A percentile compares a stretch with the other conserved stretches of the same genome.
These are phyloP conservation scores for Zizania latifolia DNA, from an alignment of 176 grass and related monocot species.

Conservation along the genomic window DNA sequence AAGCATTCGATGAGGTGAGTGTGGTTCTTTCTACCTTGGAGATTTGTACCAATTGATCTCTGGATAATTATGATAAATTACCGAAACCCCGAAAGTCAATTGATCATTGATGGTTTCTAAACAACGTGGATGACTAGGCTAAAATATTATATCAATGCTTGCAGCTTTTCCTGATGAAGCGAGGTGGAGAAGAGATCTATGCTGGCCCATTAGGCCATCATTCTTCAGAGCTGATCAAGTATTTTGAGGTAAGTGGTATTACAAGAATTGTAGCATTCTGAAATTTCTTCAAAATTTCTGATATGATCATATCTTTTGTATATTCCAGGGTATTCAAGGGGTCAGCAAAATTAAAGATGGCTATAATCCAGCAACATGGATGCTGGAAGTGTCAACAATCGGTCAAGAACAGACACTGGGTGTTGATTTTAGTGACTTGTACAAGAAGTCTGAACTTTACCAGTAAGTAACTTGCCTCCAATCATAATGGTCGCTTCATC, in stretches of 20 bases:
- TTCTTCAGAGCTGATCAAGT: constrained; percentile 67
- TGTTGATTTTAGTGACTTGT: constrained; percentile 59
- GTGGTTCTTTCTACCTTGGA: background rate
- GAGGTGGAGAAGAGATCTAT: constrained; percentile 93
- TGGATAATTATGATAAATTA: background rate
- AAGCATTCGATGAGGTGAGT: constrained; percentile 90
- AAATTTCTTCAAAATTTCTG: background rate
- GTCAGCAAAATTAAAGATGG: constrained; percentile 82
- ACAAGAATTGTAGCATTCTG: background rate
- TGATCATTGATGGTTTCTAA: background rate
- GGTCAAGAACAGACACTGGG: constrained; percentile 57
- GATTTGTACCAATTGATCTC: background rate
- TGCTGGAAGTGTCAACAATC: constrained; percentile 66
- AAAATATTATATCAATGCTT: constrained; percentile 15
- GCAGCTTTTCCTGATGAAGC: constrained; percentile 90
- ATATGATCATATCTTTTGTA: constrained; percentile 6
- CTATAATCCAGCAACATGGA: constrained; percentile 94
- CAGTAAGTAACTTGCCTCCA: constrained; percentile 41
- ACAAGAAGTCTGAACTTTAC: constrained; percentile 80
- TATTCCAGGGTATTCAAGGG: constrained; percentile 43
- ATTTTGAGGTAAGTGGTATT: constrained; percentile 68
- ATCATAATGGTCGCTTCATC: background rate
- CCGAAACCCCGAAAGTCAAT: background rate
- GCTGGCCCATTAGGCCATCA: constrained; percentile 68
- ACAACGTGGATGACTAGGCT: background rate